Conservation (phyloP, 2,329 filamentous ascomycete genomes). For the Dactylellina leptospora region DNA sequence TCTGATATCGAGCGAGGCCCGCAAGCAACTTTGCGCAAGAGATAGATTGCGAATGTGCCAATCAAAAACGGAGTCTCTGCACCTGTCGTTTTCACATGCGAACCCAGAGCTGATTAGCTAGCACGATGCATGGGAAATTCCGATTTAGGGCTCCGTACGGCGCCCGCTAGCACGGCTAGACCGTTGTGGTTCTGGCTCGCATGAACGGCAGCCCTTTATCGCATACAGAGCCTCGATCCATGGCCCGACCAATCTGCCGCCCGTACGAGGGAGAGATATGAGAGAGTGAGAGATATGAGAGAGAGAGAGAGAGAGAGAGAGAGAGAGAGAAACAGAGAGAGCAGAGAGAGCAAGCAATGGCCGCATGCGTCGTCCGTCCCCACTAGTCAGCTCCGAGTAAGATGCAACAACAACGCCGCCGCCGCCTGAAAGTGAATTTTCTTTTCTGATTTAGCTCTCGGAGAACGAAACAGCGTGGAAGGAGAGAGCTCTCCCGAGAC, state of each 20-base stretch:
- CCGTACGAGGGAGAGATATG: slow-evolving; percentile 13
- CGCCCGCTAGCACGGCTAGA: not conserved
- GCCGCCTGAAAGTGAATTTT: too few relatives aligned
- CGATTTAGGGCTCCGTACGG: not conserved
- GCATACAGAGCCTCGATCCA: not conserved
- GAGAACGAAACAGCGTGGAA: not conserved
- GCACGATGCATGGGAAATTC: slow-evolving; percentile 21
- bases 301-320: not conserved
- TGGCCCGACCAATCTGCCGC: slow-evolving; percentile 16
- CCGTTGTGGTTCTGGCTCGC: not conserved
- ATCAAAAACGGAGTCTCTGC: slow-evolving; percentile 1
- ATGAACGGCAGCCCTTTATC: too few relatives aligned
- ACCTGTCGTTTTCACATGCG: slow-evolving; percentile 43
- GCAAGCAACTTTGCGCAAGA: not conserved
- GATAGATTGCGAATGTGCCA: not conserved
- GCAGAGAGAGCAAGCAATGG: too few relatives aligned
- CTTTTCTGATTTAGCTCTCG: not conserved
- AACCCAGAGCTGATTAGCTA: not conserved
- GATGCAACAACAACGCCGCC: not conserved
- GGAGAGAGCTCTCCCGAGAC: slow-evolving; percentile 30
- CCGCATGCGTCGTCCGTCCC: slow-evolving; percentile 38
- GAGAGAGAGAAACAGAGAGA: not conserved
- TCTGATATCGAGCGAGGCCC: too few relatives aligned
- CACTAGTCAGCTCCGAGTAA: slow-evolving; percentile 46
- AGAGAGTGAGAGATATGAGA: not conserved